These are phyloP conservation scores for Fusarium newnesense DNA, from an alignment of 2,329 filamentous ascomycete genomes.

Conservation along the genomic window DNA sequence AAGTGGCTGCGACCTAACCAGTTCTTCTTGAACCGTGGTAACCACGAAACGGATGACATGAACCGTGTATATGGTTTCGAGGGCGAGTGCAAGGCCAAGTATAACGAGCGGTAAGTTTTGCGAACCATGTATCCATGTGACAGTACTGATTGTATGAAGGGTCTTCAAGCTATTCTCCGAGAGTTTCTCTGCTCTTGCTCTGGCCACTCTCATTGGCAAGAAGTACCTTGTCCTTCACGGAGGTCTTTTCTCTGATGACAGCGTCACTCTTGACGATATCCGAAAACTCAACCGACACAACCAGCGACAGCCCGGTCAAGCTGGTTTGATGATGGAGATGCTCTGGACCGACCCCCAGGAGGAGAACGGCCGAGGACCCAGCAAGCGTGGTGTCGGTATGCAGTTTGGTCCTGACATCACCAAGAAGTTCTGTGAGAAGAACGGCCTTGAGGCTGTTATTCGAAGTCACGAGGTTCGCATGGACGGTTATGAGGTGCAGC, in stretches of 20 bases:
- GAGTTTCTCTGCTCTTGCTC: slow-evolving; percentile 91
- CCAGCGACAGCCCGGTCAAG: slow-evolving; percentile 91
- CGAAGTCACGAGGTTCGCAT: slow-evolving; percentile 98
- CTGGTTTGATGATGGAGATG: slow-evolving; percentile 99
- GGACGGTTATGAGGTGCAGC: slow-evolving; percentile 99
- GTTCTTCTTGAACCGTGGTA: slow-evolving; percentile 97
- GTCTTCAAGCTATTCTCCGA: slow-evolving; percentile 98
- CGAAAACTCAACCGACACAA: slow-evolving; percentile 90
- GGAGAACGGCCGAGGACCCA: slow-evolving; percentile 85
- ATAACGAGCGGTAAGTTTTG: slow-evolving; percentile 76
- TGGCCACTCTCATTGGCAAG: slow-evolving; percentile 90
- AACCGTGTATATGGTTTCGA: slow-evolving; percentile 98
- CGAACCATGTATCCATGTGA: neutral
- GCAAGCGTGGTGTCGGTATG: slow-evolving; percentile 95
- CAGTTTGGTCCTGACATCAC: slow-evolving; percentile 98
- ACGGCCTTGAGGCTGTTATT: slow-evolving; percentile 93
- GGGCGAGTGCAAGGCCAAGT: slow-evolving; percentile 97
- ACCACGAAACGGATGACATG: slow-evolving; percentile 99
- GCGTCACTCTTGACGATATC: slow-evolving; percentile 90
- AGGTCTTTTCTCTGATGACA: slow-evolving; percentile 95
- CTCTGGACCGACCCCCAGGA: slow-evolving; percentile 97
- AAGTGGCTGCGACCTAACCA: slow-evolving; percentile 90
- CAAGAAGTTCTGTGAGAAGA: slow-evolving; percentile 95
- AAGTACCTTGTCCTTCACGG: slow-evolving; percentile 95
- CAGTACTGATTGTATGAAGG: slow-evolving; percentile 50